These are phyloP conservation scores for Pleurotus tuber-regium DNA, from an alignment of 768 basidiomycete genomes.

Conservation along the genomic window DNA sequence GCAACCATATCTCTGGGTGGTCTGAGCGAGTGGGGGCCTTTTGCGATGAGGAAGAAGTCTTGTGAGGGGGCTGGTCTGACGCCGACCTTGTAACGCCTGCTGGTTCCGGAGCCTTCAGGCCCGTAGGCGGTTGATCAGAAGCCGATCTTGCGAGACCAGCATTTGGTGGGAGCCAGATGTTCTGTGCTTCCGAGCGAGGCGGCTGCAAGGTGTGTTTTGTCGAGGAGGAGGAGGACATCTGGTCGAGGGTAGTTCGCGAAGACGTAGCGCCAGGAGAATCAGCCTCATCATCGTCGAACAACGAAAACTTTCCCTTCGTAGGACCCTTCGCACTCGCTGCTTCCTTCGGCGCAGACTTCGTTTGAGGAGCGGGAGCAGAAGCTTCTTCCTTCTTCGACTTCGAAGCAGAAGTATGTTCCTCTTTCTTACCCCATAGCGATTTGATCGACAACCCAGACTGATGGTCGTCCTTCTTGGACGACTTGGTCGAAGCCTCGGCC, in stretches of 20 bases:
- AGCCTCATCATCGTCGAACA: constrained; percentile 6
- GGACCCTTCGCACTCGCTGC: not conserved
- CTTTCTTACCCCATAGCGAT: constrained; percentile 7
- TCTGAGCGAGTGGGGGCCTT: not conserved
- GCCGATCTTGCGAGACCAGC: not conserved
- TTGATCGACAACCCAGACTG: not conserved
- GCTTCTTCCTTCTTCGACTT: constrained; percentile 2
- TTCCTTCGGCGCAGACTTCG: not conserved
- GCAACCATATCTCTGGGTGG: constrained; percentile 2
- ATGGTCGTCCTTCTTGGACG: too few relatives aligned
- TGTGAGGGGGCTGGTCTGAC: not conserved
- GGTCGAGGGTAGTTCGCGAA: not conserved
- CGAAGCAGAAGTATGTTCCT: not conserved
- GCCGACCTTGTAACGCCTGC: not conserved
- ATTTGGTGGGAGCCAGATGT: not conserved
- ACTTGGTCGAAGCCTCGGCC: too few relatives aligned
- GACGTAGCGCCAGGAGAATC: not conserved
- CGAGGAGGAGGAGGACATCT: not conserved
- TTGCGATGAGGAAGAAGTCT: not conserved
- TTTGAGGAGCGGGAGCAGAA: not conserved
- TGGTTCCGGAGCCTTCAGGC: not conserved
- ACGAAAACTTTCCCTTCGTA: constrained; percentile 1
- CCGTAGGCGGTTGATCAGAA: not conserved
- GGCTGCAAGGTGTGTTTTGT: not conserved
- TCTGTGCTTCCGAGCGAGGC: not conserved